Conservation (phyloP, 352 stramenopile genomes). For the Phytophthora parvispora region DNA sequence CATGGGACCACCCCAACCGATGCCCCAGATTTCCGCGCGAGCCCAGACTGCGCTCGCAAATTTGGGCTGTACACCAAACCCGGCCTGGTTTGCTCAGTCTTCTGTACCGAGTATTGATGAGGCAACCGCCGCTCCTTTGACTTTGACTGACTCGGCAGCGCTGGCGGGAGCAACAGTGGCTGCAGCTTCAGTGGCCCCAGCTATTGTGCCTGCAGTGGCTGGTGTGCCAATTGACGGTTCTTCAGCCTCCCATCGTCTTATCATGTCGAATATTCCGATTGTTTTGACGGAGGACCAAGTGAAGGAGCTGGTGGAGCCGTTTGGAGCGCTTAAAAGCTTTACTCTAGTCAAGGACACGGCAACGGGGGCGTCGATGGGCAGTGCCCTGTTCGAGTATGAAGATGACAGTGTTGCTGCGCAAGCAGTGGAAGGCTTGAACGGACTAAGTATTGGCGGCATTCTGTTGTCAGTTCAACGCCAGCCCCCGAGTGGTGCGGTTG, state of each 20-base stretch:
- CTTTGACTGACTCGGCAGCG: slow-evolving; percentile 10
- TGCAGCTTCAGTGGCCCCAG: slow-evolving; percentile 9
- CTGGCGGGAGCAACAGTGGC: slow-evolving; percentile 16
- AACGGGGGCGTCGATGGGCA: slow-evolving; percentile 67
- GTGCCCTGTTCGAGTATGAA: slow-evolving; percentile 86
- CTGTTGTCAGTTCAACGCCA: slow-evolving; percentile 73
- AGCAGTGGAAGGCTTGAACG: slow-evolving; percentile 79
- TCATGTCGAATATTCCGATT: slow-evolving; percentile 89
- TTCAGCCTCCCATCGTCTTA: slow-evolving; percentile 51
- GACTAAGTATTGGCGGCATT: slow-evolving; percentile 81
- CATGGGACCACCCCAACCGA: slow-evolving; percentile 82
- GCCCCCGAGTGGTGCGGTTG: slow-evolving; percentile 22
- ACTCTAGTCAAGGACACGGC: slow-evolving; percentile 64
- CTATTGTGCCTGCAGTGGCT: background rate
- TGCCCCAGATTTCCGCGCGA: slow-evolving; percentile 71
- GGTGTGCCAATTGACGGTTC: slow-evolving; percentile 1
- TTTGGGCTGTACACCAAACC: slow-evolving; percentile 85
- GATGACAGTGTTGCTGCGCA: slow-evolving; percentile 63
- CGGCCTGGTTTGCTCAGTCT: slow-evolving; percentile 74
- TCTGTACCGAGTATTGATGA: slow-evolving; percentile 24
- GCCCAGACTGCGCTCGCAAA: slow-evolving; percentile 86
- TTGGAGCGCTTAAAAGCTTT: slow-evolving; percentile 79
- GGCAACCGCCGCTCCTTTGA: background rate
- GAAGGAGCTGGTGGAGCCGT: slow-evolving; percentile 88
- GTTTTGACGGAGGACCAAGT: slow-evolving; percentile 84